Evolutionary conservation across 257 asterid species (phyloP).

Genomic region (Handroanthus guayacan): DNA sequence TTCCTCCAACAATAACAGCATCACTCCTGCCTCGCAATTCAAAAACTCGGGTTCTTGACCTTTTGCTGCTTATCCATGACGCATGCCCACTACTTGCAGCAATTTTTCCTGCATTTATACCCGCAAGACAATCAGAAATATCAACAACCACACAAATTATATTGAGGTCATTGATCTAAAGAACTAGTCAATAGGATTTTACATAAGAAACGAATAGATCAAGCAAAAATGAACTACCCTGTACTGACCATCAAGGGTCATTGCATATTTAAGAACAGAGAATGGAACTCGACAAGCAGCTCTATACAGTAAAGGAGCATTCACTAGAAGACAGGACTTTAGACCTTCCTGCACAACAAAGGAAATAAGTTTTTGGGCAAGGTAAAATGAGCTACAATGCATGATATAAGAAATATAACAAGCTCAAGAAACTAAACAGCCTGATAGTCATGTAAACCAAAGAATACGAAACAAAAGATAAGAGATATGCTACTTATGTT

Average conservation of each 20-base stretch:
- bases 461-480: background rate
- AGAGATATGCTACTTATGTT: background rate
- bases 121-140: constrained; percentile 9
- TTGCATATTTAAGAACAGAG: constrained; percentile 94
- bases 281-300: constrained; percentile 89
- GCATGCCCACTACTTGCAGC: constrained; percentile 98
- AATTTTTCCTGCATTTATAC: constrained; percentile 73
- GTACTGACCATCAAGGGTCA: constrained; percentile 98
- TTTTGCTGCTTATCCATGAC: constrained; percentile 95
- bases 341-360: constrained; percentile 71
- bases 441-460: background rate
- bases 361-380: constrained; percentile 7
- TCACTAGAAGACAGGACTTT: constrained; percentile 84
- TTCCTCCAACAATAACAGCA: constrained; percentile 98
- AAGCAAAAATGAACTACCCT: constrained; percentile 35
- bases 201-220: constrained; percentile 21
- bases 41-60: constrained; percentile 81
- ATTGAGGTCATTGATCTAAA: constrained; percentile 2
- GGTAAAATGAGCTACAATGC: background rate
- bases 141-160: constrained; percentile 19
- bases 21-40: constrained; percentile 97
- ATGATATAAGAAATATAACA: constrained; percentile 3
- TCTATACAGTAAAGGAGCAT: constrained; percentile 97
- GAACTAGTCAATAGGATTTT: background rate
- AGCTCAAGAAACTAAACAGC: constrained; percentile 23